Evolutionary conservation across 495 filamentous ascomycete genomes (phyloP), one percentile per base, ranked within the genome.

Genomic region (Penicillium coffeae): DNA sequence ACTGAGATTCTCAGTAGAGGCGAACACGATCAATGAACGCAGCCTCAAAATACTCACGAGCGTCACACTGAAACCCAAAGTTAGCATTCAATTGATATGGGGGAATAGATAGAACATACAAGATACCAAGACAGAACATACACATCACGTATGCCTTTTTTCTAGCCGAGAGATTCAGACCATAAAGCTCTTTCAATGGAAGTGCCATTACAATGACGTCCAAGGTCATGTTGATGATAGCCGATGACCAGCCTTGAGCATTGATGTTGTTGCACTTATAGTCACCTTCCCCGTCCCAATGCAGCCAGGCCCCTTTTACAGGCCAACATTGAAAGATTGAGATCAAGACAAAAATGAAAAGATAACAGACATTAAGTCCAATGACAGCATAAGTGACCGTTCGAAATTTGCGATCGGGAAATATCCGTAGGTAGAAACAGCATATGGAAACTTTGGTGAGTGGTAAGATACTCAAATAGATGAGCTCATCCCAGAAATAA

Each of bases 121-220:
- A 68, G 12, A 69, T 43, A 18, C 70, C 65, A 16, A 65, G 42
- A n/a, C 60, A 50, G 40, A 70, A 72, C 59, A 70, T 71, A 52
- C 52, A 52, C 46, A 71, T 58, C 12, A 71, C 56, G 21, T 55
- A 57, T 8, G 35, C 14, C 51, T 72, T 73, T 48, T 63, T 67
- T 18, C 48, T 48, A 15, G 45, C 10, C 9, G 57, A 60, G 21
- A 72, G 58, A 21, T 63, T 64, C 2, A 72, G 46, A 15, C 59
- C 41, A 35, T 58, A 57, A 4, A 73, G 55, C 41, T 71, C 56
- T 14, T 42, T 53, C 10, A 73, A 38, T 13, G 69, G 67, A 38
- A 85, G 56, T 1, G 62, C 40, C 53, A 82, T 63, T 38, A 76
- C 71, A 39, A 67, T 54, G 0, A 74, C 37, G 48, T 82, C 78